These are phyloP conservation scores for Fusarium sp. DNA, from an alignment of 2,329 filamentous ascomycete genomes.

Conservation along the genomic window DNA sequence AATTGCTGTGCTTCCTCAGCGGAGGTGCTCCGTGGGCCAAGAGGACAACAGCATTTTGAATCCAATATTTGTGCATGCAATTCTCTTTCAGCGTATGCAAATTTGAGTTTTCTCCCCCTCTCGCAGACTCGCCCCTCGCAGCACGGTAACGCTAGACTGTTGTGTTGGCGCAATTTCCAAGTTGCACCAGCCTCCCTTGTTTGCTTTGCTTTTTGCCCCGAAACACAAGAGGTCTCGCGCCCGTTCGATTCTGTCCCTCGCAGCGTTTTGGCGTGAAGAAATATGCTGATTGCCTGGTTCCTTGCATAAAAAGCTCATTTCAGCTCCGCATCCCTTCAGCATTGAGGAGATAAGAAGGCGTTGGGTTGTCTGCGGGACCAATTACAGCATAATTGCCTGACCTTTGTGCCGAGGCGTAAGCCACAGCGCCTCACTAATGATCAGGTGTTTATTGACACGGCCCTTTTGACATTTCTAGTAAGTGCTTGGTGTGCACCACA, in stretches of 20 bases:
- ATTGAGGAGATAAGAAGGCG: neutral
- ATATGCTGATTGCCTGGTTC: neutral
- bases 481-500: constrained; percentile 8
- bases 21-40: neutral
- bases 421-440: constrained; percentile 6
- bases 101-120: neutral
- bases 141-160: neutral
- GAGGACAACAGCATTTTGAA: neutral
- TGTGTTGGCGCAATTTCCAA: neutral
- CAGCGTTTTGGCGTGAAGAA: neutral
- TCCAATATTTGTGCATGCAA: constrained; percentile 2
- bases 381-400: neutral
- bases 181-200: neutral
- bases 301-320: neutral
- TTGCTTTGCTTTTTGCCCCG: constrained; percentile 4
- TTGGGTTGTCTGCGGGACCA: neutral
- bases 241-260: neutral
- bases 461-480: too few species aligned
- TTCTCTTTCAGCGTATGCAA: neutral
- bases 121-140: too few species aligned
- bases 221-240: neutral
- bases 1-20: neutral
- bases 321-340: neutral
- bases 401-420: constrained; percentile 15
- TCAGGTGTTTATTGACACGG: neutral